Percentiles rank a stretch among this genome's conserved stretches.
phyloP scores from a whole-genome alignment of 176 grass and related monocot genomes.

The Luzula sylvatica region DNA sequence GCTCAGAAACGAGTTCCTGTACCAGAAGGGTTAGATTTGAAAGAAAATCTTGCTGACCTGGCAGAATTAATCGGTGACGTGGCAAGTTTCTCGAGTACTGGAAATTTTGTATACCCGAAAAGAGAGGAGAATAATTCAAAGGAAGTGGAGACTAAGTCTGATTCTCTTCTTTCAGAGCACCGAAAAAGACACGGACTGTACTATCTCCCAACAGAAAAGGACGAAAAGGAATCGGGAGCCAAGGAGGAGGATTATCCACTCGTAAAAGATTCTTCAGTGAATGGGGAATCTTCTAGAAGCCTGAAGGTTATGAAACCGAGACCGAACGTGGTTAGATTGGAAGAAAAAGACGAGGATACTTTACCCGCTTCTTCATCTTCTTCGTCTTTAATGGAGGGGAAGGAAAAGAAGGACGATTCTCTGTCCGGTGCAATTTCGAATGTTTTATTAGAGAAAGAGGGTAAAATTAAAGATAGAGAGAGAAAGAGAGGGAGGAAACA shows the following conservation, averaged over 20 bases:
- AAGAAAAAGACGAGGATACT: slow-evolving; percentile 47
- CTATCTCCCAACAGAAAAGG: slow-evolving; percentile 58
- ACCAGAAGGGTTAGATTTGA: slow-evolving; percentile 19
- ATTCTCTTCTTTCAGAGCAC: slow-evolving; percentile 67
- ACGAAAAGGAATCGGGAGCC: slow-evolving; percentile 20
- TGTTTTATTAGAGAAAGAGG: slow-evolving; percentile 37
- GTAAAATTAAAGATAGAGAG: slow-evolving; percentile 27
- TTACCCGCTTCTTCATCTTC: slow-evolving; percentile 17
- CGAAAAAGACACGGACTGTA: slow-evolving; percentile 78
- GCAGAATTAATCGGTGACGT: slow-evolving; percentile 15
- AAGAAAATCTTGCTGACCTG: slow-evolving; percentile 26
- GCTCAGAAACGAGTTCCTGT: slow-evolving; percentile 51
- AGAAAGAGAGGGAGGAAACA: slow-evolving; percentile 31
- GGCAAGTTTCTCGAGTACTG: background rate
- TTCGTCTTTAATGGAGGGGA: slow-evolving; percentile 23
- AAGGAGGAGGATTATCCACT: slow-evolving; percentile 44
- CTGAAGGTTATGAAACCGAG: slow-evolving; percentile 43
- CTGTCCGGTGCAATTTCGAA: slow-evolving; percentile 42
- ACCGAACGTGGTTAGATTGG: slow-evolving; percentile 80
- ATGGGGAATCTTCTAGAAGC: slow-evolving; percentile 36
- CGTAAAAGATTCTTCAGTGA: slow-evolving; percentile 48
- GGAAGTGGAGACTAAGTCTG: slow-evolving; percentile 2
- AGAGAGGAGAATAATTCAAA: background rate
- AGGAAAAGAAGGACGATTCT: slow-evolving; percentile 27
- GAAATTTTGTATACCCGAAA: slow-evolving; percentile 8